These are phyloP conservation scores for Pseudogymnoascus sp. DNA, from an alignment of 2,329 filamentous ascomycete species.

Conservation along the genomic window DNA sequence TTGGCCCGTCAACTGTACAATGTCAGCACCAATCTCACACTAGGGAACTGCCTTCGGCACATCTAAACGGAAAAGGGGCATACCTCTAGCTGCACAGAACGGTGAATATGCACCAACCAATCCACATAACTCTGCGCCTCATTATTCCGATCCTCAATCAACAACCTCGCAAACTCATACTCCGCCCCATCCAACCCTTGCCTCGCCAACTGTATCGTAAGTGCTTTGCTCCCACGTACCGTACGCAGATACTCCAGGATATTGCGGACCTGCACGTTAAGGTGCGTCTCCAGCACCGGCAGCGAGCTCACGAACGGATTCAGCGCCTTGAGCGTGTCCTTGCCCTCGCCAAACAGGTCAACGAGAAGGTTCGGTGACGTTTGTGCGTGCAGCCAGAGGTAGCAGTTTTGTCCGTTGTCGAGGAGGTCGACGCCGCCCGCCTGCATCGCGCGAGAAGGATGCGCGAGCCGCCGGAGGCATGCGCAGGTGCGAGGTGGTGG, in stretches of 20 bases:
- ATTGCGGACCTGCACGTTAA: conserved; percentile 93
- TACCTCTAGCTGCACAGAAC: conserved; percentile 85
- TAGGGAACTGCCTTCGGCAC: background rate
- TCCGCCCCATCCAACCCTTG: conserved; percentile 93
- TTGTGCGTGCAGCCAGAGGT: conserved; percentile 88
- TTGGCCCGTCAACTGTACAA: conserved; percentile 56
- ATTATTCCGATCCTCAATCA: conserved; percentile 94
- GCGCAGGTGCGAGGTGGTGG: conserved; percentile 75
- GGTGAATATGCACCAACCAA: conserved; percentile 94
- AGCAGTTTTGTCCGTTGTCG: conserved; percentile 87
- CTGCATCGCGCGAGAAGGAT: conserved; percentile 80
- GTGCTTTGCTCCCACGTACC: conserved; percentile 75
- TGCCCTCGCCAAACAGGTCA: conserved; percentile 80
- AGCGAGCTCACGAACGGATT: conserved; percentile 76
- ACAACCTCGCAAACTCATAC: conserved; percentile 86
- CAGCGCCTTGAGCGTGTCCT: conserved; percentile 63
- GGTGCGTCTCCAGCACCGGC: conserved; percentile 80
- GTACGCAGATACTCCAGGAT: conserved; percentile 79
- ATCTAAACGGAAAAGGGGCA: conserved; percentile 25
- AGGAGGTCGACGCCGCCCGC: conserved; percentile 90
- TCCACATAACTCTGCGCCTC: conserved; percentile 98
- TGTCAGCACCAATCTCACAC: conserved; percentile 15
- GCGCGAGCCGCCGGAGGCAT: conserved; percentile 76
- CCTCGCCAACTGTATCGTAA: conserved; percentile 82
- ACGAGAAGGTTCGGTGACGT: conserved; percentile 86